Evolutionary conservation across 2,329 filamentous ascomycete genomes (phyloP), one percentile per base, ranked within the genome.

Genomic region (Stagonosporopsis cucurbitacearum): DNA sequence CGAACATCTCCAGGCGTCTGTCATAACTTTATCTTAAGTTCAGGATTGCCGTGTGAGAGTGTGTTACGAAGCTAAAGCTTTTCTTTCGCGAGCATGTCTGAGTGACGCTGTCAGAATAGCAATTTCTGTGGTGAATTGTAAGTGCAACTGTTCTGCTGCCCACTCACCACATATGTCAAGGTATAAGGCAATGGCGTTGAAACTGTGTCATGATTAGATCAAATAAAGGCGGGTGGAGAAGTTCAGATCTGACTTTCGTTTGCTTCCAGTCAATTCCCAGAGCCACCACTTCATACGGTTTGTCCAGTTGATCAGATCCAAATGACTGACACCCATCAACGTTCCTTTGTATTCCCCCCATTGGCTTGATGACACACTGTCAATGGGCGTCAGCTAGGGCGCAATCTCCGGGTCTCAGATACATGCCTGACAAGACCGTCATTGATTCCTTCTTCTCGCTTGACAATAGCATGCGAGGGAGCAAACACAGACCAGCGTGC

Each of bases 251-350:
- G 60, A 84, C 80, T 81, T 84, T 63, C 79, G 76, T 69, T 81
- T 82, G 54, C 81, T 81, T 4, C 85, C 83, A 2, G 81, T 82
- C 49, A 87, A 65, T 54, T 81, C 77, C 69, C 82, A 85, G 44
- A 84, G 77, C 54, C 83, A 78, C 82, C 83, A 86, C 62, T 86
- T 82, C 33, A 87, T 64, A 26, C 84, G 77, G 60, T 87, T 88
- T 25, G 84, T 86, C 86, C 86, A 88, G 63, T 88, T 88, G 71
- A 88, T 88, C 58, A 88, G 68, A 63, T 88, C 85, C 42, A 88
- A 70, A 74, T 88, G 86, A 68, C 82, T 86, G 54, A 87, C 85
- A 4, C 83, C 83, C n/a, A 86, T 77, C 46, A 88, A 67, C 1
- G 86, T 88, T 25, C 86, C 86, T 67, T 86, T 84, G 63, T 88